phyloP scores from a whole-genome alignment of 2,329 filamentous ascomycete species.

The Bipolaris sorokiniana region DNA sequence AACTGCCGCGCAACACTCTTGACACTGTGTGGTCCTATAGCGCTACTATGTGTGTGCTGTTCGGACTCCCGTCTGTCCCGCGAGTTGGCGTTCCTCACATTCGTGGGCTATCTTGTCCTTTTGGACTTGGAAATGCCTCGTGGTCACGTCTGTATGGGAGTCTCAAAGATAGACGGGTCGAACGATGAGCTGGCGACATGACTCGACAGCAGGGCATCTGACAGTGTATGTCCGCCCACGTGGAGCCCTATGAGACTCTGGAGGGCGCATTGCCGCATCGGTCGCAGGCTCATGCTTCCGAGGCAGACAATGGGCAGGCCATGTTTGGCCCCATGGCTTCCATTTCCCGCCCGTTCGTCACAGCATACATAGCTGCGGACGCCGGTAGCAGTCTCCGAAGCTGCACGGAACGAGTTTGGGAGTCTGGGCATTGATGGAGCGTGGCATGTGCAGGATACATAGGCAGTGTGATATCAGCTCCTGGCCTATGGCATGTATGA shows the following conservation, averaged over 20 bases:
- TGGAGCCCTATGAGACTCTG: conserved; percentile 12
- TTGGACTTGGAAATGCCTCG: conserved; percentile 14
- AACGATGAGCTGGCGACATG: conserved; percentile 32
- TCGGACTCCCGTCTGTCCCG: conserved; percentile 1
- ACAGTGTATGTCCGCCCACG: conserved; percentile 10
- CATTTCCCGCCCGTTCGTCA: conserved; percentile 18
- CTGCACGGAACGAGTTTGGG: conserved; percentile 2
- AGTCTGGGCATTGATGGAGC: conserved; percentile 6
- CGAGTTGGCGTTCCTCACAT: conserved; percentile 1
- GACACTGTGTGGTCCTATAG: neutral
- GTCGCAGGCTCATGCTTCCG: conserved; percentile 18
- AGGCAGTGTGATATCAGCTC: neutral
- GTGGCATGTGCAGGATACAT: conserved; percentile 1
- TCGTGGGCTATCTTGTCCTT: conserved; percentile 6
- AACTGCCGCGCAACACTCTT: conserved; percentile 9
- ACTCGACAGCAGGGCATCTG: conserved; percentile 10
- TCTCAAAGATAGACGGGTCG: conserved; percentile 7
- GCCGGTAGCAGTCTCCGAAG: conserved; percentile 26
- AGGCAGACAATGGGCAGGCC: conserved; percentile 13
- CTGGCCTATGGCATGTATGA: neutral
- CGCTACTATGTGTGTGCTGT: neutral
- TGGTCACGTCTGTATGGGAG: conserved; percentile 24
- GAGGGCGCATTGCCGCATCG: conserved; percentile 16
- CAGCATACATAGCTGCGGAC: conserved; percentile 24
- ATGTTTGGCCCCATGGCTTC: conserved; percentile 13